Percentiles rank a stretch among this genome's conserved stretches.
Conservation (phyloP, 371 early-diverging fungal species). For the Mortierella sp. region DNA sequence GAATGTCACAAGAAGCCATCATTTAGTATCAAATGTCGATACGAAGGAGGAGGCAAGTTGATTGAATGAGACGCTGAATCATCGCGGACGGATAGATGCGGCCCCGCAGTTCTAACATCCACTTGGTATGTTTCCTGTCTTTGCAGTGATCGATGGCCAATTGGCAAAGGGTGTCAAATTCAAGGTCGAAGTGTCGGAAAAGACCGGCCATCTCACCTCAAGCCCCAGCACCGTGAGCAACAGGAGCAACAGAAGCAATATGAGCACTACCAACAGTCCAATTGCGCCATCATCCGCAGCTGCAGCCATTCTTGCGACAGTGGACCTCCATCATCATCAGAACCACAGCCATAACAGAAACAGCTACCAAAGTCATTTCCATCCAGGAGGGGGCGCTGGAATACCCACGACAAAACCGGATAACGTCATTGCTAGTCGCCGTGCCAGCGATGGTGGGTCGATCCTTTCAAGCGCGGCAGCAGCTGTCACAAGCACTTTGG, state of each 20-base stretch:
- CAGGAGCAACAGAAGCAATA: slow-evolving; percentile 3
- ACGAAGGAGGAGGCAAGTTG: slow-evolving; percentile 54
- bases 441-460: slow-evolving; percentile 51
- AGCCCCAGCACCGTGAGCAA: slow-evolving; percentile 20
- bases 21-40: slow-evolving; percentile 60
- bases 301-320: slow-evolving; percentile 29
- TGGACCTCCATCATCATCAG: slow-evolving; percentile 18
- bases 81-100: not conserved
- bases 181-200: slow-evolving; percentile 59
- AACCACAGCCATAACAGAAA: slow-evolving; percentile 7
- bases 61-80: not conserved
- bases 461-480: slow-evolving; percentile 35
- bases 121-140: not conserved
- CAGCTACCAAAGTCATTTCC: slow-evolving; percentile 8
- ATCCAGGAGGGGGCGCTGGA: not conserved
- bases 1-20: slow-evolving; percentile 22
- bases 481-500: slow-evolving; percentile 19
- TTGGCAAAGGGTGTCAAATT: slow-evolving; percentile 59
- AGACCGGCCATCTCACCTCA: slow-evolving; percentile 10
- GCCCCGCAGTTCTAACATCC: not conserved
- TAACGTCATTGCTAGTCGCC: slow-evolving; percentile 10
- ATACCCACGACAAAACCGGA: not conserved
- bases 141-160: slow-evolving; percentile 26
- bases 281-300: slow-evolving; percentile 26
- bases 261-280: slow-evolving; percentile 11